A percentile compares a stretch with the other conserved stretches of the same genome.
Conservation (phyloP, 2,329 filamentous ascomycete species). For the Talaromyces funiculosus region DNA sequence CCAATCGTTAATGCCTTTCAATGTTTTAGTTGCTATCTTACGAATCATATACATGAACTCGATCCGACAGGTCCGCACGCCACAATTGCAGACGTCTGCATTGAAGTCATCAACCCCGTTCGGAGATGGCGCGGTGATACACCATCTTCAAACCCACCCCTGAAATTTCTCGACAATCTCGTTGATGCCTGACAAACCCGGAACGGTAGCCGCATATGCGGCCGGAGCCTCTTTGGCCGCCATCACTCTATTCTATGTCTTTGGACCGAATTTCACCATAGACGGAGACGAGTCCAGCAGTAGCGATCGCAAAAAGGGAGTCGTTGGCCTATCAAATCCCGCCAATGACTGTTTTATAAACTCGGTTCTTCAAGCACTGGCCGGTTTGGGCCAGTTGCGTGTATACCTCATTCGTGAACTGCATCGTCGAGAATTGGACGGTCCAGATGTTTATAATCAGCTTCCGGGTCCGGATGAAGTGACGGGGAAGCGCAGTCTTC, state of each 20-base stretch:
- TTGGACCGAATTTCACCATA: constrained; percentile 93
- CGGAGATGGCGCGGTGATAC: neutral
- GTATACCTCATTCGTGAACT: constrained; percentile 89
- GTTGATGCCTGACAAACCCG: constrained; percentile 72
- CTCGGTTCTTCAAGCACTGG: constrained; percentile 86
- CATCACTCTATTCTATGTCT: constrained; percentile 92
- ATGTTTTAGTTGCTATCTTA: neutral
- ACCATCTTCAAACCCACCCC: neutral
- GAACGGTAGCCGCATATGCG: constrained; percentile 85
- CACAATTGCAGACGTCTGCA: neutral
- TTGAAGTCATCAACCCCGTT: neutral
- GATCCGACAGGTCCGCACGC: neutral
- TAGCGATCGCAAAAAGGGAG: constrained; percentile 69
- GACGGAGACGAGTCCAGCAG: constrained; percentile 65
- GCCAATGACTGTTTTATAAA: constrained; percentile 98
- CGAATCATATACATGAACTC: neutral
- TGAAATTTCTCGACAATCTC: neutral
- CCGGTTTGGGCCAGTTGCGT: constrained; percentile 81
- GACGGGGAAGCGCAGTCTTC: constrained; percentile 21
- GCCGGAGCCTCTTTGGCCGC: constrained; percentile 92
- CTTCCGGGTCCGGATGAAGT: constrained; percentile 45
- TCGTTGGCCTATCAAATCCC: constrained; percentile 81
- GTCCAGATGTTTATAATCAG: constrained; percentile 65
- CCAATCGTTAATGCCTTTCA: neutral
- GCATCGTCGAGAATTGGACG: constrained; percentile 75